Evolutionary conservation across 192 early-diverging fungal genomes (phyloP), one percentile per base, ranked within the genome.

Genomic region (Cladochytrium replicatum): DNA sequence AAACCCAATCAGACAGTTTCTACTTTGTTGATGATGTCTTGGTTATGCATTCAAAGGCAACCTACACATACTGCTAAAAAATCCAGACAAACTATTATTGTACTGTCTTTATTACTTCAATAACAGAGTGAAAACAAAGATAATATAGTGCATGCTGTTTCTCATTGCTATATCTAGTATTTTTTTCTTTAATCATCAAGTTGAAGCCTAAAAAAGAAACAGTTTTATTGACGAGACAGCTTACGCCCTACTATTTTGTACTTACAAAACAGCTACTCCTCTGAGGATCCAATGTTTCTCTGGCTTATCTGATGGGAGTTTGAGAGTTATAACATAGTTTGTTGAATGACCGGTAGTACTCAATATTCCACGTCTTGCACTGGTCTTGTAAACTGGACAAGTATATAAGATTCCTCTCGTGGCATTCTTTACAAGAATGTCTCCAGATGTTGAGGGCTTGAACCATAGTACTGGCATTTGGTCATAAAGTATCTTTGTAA

Each of bases 361-460:
- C 7, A 81, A 48, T 13, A 81, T 71, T 17, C 78, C 78, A 15
- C 78, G 41, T 27, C 78, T 49, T 11, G 78, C 75, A 39, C 71
- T 74, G 1, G 78, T 81, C 54, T 80, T 81, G 60, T 81, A 81
- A 2, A 81, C 60, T 9, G 78, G 78, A 60, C 77, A 80, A 17
- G 52, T 57, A 51, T 81, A 81, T 1, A 28, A 6, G 2, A 17
- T 52, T 13, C 17, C 17, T 19, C 0, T 0, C 41, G 57, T 72
- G 4, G 25, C 28, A 24, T 50, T 27, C 34, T 25, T 42, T 11
- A 46, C 45, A 34, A 46, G 52, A 41, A 61, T 65, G 1, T 78
- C 65, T 19, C 58, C 46, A 9, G 51, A 40, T 22, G 46, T 27
- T 47, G 61, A 59, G 7, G 78, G 78, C 44, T 81, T 81, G 60